Conservation (phyloP, 352 stramenopile genomes). For the Peronospora destructor region DNA sequence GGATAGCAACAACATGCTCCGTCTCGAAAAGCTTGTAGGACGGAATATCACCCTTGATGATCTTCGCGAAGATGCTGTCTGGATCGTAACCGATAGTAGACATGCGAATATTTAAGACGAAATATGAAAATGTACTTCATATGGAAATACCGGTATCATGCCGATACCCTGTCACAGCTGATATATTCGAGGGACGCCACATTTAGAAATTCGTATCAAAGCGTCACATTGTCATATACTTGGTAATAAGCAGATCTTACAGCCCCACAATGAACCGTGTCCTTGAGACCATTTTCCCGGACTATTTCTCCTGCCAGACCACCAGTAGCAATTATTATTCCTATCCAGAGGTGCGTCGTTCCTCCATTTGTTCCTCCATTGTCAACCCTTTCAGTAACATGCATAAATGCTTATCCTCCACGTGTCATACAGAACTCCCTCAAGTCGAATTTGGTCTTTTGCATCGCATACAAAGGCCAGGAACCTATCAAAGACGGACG, state of each 20-base stretch:
- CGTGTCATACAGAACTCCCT: constrained; percentile 29
- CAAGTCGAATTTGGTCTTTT: constrained; percentile 46
- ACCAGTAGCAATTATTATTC: constrained; percentile 46
- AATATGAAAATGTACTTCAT: neutral
- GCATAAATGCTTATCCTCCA: constrained; percentile 3
- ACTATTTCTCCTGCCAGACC: constrained; percentile 39
- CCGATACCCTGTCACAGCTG: too few relatives aligned
- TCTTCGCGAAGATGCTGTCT: constrained; percentile 79
- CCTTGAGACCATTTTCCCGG: constrained; percentile 57
- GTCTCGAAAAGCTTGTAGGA: constrained; percentile 85
- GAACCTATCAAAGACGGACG: constrained; percentile 36
- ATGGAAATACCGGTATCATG: too few relatives aligned
- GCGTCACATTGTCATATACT: constrained; percentile 17
- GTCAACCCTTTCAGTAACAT: neutral
- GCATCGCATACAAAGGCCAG: constrained; percentile 36
- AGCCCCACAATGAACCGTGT: constrained; percentile 50
- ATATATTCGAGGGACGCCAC: too few relatives aligned
- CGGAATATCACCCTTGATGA: constrained; percentile 68
- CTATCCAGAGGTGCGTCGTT: constrained; percentile 39
- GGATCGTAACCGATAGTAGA: constrained; percentile 51
- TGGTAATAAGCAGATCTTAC: neutral
- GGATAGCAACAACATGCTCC: constrained; percentile 72
- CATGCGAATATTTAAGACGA: constrained; percentile 1
- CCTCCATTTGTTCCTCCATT: too few relatives aligned
- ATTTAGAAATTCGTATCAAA: neutral